phyloP scores from a whole-genome alignment of 495 filamentous ascomycete genomes.

The Thozetella sp. region DNA sequence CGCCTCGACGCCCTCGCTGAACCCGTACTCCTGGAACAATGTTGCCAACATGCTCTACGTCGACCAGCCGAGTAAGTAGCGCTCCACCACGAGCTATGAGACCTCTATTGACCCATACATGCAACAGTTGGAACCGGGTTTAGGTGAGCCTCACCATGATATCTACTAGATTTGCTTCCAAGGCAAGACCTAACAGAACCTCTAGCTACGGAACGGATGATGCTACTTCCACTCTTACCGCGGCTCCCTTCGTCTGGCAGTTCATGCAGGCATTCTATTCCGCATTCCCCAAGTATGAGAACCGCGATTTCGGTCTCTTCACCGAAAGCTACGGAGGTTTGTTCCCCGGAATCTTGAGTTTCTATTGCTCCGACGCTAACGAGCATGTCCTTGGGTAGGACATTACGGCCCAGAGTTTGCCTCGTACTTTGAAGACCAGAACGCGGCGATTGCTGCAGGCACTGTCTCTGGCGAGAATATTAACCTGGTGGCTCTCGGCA shows the following conservation, averaged over 20 bases:
- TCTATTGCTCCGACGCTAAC: background rate
- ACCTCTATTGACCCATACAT: background rate
- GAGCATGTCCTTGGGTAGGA: conserved; percentile 9
- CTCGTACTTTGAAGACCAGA: conserved; percentile 61
- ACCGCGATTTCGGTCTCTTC: conserved; percentile 54
- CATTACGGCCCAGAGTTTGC: conserved; percentile 61
- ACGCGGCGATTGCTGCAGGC: conserved; percentile 41
- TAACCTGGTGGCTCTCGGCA: conserved; percentile 53
- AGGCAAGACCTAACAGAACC: background rate
- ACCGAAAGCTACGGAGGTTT: conserved; percentile 56
- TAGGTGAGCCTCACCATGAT: background rate
- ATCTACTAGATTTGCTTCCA: background rate
- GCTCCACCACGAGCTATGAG: too few relatives aligned
- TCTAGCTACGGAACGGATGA: conserved; percentile 52
- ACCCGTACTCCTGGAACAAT: conserved; percentile 64
- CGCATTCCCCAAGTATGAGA: conserved; percentile 54
- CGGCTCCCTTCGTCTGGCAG: conserved; percentile 57
- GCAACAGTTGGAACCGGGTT: conserved; percentile 54
- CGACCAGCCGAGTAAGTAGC: conserved; percentile 53
- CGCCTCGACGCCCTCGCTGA: conserved; percentile 49
- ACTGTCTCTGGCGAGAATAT: conserved; percentile 45
- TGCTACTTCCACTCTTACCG: conserved; percentile 49
- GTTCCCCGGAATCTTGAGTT: background rate
- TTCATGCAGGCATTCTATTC: conserved; percentile 57
- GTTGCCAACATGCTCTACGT: conserved; percentile 67